Percentiles rank a stretch among this genome's conserved stretches.
These are phyloP conservation scores for Dysphania ambrosioides DNA, from an alignment of 148 eudicot genomes.

Conservation along the genomic window DNA sequence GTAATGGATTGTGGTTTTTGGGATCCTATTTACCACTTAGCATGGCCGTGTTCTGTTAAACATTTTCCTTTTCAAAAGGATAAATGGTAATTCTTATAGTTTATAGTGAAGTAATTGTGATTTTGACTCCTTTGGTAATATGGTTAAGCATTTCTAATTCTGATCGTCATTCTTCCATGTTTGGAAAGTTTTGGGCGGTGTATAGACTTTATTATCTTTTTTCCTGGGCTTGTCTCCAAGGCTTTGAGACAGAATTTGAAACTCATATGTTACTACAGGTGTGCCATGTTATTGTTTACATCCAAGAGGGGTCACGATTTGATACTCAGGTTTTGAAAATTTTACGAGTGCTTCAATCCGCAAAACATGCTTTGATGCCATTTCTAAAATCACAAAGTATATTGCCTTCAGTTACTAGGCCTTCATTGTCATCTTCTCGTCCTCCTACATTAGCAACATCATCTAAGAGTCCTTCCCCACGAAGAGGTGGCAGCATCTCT, in stretches of 20 bases:
- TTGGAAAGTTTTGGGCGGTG: not conserved
- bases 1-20: not conserved
- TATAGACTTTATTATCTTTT: not conserved
- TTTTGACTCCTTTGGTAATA: not conserved
- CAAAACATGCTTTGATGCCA: constrained; percentile 70
- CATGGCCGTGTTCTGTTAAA: not conserved
- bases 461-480: constrained; percentile 62
- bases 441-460: constrained; percentile 41
- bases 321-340: constrained; percentile 59
- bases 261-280: constrained; percentile 54
- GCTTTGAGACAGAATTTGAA: constrained; percentile 15
- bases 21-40: not conserved
- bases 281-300: constrained; percentile 71
- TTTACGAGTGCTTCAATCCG: constrained; percentile 75
- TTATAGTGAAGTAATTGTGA: constrained; percentile 3
- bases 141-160: not conserved
- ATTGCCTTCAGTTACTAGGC: constrained; percentile 38
- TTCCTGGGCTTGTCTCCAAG: constrained; percentile 3
- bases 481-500: constrained; percentile 51
- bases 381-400: constrained; percentile 48
- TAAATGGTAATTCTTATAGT: not conserved
- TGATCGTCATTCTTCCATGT: not conserved
- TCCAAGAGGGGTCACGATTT: constrained; percentile 81
- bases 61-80: not conserved
- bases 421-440: constrained; percentile 50